These are phyloP conservation scores for Oleoguttula mirabilis DNA, from an alignment of 495 filamentous ascomycete genomes.

Conservation along the genomic window DNA sequence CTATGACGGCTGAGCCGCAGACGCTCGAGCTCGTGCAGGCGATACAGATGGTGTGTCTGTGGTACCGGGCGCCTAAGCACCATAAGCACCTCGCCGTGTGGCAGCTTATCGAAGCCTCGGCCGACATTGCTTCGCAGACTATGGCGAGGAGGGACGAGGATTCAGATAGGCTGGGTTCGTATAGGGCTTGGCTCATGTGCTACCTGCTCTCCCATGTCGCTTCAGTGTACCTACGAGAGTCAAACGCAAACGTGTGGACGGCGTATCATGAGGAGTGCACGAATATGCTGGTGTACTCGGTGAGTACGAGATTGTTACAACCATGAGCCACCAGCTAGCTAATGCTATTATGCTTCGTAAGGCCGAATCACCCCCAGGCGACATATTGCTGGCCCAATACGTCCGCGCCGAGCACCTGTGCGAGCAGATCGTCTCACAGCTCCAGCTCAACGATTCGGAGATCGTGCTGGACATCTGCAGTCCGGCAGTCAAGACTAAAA, in stretches of 20 bases:
- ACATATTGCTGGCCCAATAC: slow-evolving; percentile 3
- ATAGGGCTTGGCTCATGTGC: slow-evolving; percentile 5
- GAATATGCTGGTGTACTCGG: slow-evolving; percentile 6
- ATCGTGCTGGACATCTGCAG: neutral
- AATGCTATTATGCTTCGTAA: too few relatives aligned
- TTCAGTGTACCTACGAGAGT: neutral
- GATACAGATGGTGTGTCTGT: slow-evolving; percentile 1
- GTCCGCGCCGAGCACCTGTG: slow-evolving; percentile 4
- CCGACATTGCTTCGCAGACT: slow-evolving; percentile 4
- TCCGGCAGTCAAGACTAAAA: neutral
- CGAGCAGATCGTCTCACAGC: slow-evolving; percentile 2
- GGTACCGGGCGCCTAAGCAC: slow-evolving; percentile 5
- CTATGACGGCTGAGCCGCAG: neutral
- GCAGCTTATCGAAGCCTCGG: slow-evolving; percentile 1
- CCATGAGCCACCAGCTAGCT: too few relatives aligned
- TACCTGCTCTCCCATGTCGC: slow-evolving; percentile 1
- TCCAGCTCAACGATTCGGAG: neutral
- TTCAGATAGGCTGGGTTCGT: too few relatives aligned
- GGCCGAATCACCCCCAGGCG: neutral
- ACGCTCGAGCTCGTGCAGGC: slow-evolving; percentile 10
- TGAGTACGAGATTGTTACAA: too few relatives aligned
- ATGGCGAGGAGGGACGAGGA: too few relatives aligned
- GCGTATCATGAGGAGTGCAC: slow-evolving; percentile 3
- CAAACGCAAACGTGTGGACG: neutral
- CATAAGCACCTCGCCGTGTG: slow-evolving; percentile 1